A percentile compares a stretch with the other conserved stretches of the same genome.
Evolutionary conservation across 495 filamentous ascomycete species (phyloP).

Genomic region (Penicillium desertorum): DNA sequence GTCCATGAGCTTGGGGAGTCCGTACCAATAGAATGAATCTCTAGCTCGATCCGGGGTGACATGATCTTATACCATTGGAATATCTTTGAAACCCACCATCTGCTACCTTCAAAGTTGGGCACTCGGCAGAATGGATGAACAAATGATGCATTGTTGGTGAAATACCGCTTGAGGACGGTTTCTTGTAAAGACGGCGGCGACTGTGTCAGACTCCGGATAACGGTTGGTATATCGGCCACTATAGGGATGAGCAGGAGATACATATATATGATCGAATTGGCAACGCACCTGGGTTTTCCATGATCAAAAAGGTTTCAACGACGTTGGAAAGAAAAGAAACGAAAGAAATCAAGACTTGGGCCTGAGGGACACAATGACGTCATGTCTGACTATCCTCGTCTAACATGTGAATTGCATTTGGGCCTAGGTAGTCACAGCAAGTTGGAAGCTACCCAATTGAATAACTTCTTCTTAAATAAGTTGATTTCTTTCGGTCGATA

Average conservation of each 20-base stretch:
- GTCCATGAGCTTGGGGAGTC: neutral
- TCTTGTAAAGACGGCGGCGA: conserved; percentile 61
- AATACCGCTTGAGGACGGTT: conserved; percentile 64
- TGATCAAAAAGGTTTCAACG: conserved; percentile 2
- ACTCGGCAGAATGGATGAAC: conserved; percentile 80
- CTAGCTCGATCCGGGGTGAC: conserved; percentile 68
- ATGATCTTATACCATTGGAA: conserved; percentile 88
- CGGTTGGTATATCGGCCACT: conserved; percentile 55
- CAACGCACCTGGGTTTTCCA: conserved; percentile 44
- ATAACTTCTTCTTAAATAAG: neutral
- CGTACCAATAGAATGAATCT: conserved; percentile 67
- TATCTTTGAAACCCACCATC: conserved; percentile 63
- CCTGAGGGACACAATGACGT: conserved; percentile 19
- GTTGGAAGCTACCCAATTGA: neutral
- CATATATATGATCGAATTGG: neutral
- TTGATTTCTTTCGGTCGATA: neutral
- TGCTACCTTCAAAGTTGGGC: conserved; percentile 54
- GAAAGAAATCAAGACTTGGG: neutral
- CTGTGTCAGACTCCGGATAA: conserved; percentile 68
- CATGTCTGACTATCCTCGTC: conserved; percentile 1
- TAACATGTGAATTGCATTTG: neutral
- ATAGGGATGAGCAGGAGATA: neutral
- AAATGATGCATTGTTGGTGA: conserved; percentile 67
- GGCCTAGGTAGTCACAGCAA: too few relatives aligned
- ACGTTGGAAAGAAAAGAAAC: conserved; percentile 4